Evolutionary conservation across 371 early-diverging fungal species (phyloP).

Genomic region (Thermomucor indicae-seudaticae): DNA sequence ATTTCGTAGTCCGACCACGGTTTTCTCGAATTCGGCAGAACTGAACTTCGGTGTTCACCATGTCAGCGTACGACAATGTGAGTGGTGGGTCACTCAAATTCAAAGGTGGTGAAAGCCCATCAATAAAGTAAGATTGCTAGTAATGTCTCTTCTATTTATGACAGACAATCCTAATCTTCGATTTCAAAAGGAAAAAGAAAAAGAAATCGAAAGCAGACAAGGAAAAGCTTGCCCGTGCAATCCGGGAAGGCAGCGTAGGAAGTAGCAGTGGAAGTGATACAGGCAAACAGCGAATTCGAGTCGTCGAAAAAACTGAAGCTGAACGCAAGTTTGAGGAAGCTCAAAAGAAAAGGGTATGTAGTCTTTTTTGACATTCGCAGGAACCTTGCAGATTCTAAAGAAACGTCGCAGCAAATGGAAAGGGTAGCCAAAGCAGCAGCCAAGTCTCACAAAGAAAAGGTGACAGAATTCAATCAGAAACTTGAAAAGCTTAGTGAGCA

Average conservation of each 20-base stretch:
- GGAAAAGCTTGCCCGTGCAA: slow-evolving; percentile 41
- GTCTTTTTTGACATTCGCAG: too few relatives aligned
- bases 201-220: slow-evolving; percentile 48
- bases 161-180: not conserved
- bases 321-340: slow-evolving; percentile 61
- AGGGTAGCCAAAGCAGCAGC: slow-evolving; percentile 53
- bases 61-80: slow-evolving; percentile 51
- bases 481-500: slow-evolving; percentile 66
- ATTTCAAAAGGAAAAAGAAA: slow-evolving; percentile 28
- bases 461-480: slow-evolving; percentile 59
- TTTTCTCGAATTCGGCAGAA: not conserved
- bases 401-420: slow-evolving; percentile 50
- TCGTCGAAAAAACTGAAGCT: slow-evolving; percentile 56
- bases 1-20: not conserved
- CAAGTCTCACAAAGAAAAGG: slow-evolving; percentile 63
- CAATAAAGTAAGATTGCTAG: slow-evolving; percentile 50
- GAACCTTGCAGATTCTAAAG: not conserved
- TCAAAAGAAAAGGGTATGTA: slow-evolving; percentile 51
- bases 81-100: slow-evolving; percentile 56
- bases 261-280: slow-evolving; percentile 8
- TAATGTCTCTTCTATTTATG: not conserved
- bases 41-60: slow-evolving; percentile 1
- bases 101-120: slow-evolving; percentile 49
- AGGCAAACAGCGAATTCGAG: slow-evolving; percentile 12
- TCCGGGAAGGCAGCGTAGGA: slow-evolving; percentile 25